Conservation (phyloP, 2,329 filamentous ascomycete genomes). For the Bimuria novae-zelandiae region DNA sequence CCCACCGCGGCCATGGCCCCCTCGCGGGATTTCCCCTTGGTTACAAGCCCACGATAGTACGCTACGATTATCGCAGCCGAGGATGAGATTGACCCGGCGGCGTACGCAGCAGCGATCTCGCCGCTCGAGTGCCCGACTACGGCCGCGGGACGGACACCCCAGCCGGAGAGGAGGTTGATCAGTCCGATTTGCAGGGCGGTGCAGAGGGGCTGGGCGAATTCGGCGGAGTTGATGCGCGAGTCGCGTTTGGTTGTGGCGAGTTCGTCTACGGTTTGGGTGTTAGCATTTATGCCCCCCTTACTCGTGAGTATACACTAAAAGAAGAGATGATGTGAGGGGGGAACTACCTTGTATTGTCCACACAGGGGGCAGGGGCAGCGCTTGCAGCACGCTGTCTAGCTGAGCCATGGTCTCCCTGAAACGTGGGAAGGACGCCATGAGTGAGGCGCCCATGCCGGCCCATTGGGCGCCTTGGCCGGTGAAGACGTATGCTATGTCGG, state of each 20-base stretch:
- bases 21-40: too few species aligned
- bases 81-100: constrained; percentile 2
- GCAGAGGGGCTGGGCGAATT: constrained; percentile 24
- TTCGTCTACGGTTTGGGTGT: too few species aligned
- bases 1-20: constrained; percentile 17
- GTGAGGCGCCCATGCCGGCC: constrained; percentile 7
- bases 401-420: not conserved
- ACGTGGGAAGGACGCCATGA: not conserved
- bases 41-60: constrained; percentile 8
- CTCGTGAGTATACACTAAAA: too few species aligned
- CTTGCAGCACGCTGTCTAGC: not conserved
- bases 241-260: too few species aligned
- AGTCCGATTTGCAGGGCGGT: constrained; percentile 27
- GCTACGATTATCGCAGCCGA: constrained; percentile 8
- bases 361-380: not conserved
- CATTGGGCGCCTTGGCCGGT: constrained; percentile 54
- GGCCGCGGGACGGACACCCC: constrained; percentile 14
- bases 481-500: constrained; percentile 27
- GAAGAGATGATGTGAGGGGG: too few species aligned
- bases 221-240: constrained; percentile 5
- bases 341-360: not conserved
- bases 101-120: constrained; percentile 32
- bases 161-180: constrained; percentile 18
- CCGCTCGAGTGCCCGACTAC: constrained; percentile 31
- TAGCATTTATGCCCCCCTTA: too few species aligned